phyloP scores from a whole-genome alignment of 1,139 yeast species.

The Geotrichum aggregatum region DNA sequence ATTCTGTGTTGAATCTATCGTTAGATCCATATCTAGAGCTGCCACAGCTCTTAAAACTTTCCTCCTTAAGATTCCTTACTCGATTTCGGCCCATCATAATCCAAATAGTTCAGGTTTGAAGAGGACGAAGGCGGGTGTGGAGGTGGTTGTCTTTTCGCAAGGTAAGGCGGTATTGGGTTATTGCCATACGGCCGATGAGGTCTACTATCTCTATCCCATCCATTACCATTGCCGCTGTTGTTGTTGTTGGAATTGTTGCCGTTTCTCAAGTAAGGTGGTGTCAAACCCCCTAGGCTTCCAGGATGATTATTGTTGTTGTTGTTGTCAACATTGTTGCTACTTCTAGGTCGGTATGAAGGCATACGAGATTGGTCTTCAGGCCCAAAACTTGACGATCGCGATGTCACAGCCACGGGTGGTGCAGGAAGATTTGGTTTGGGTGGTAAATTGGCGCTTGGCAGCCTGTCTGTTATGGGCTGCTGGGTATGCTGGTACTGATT shows the following conservation, averaged over 20 bases:
- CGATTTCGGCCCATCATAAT: not conserved
- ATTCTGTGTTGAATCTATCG: too few relatives aligned
- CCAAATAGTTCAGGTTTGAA: not conserved
- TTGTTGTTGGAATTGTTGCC: too few relatives aligned
- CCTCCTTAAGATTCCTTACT: not conserved
- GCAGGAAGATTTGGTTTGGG: conserved; percentile 8
- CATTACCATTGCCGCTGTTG: too few relatives aligned
- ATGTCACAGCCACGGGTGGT: not conserved
- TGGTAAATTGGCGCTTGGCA: conserved; percentile 1
- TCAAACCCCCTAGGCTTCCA: not conserved
- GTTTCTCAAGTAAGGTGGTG: conserved; percentile 11
- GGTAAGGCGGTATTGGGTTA: not conserved
- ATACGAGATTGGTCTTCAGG: not conserved
- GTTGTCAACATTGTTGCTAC: too few relatives aligned
- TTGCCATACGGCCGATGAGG: not conserved
- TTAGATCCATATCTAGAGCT: too few relatives aligned
- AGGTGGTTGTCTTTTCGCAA: not conserved
- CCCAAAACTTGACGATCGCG: not conserved
- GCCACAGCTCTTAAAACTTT: too few relatives aligned
- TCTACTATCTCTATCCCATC: not conserved
- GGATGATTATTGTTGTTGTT: not conserved
- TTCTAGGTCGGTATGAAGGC: not conserved
- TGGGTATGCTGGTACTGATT: not conserved
- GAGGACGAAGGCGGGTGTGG: not conserved
- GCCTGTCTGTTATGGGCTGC: not conserved